Percentiles rank a stretch among this genome's conserved stretches.
phyloP scores from a whole-genome alignment of 1,284 basidiomycete genomes.

The Phylloboletellus chloephorus region DNA sequence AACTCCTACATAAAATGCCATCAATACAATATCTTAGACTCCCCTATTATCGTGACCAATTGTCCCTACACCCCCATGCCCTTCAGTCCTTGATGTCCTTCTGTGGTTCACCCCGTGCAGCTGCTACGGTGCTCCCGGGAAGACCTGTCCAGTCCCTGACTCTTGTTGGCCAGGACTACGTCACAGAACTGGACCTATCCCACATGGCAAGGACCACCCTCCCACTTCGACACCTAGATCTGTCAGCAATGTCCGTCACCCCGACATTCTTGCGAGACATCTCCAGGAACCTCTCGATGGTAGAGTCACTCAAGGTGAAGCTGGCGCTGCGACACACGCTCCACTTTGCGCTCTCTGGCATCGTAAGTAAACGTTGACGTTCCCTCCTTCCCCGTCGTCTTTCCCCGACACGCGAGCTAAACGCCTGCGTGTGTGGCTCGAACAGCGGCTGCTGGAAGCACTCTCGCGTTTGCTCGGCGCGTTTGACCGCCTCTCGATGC shows the following conservation, averaged over 20 bases:
- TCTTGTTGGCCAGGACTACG: constrained; percentile 53
- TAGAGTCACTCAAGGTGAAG: constrained; percentile 49
- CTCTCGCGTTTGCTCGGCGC: constrained; percentile 24
- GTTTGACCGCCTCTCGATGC: constrained; percentile 33
- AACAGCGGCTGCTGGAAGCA: constrained; percentile 12
- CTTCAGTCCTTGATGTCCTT: constrained; percentile 47
- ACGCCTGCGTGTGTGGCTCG: neutral
- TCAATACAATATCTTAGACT: constrained; percentile 47
- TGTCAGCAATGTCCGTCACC: constrained; percentile 54
- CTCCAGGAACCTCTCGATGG: constrained; percentile 43
- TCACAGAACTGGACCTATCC: constrained; percentile 47
- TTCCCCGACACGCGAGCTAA: neutral
- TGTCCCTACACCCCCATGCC: constrained; percentile 36
- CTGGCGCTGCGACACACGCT: constrained; percentile 62
- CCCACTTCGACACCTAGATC: constrained; percentile 50
- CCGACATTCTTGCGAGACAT: constrained; percentile 52
- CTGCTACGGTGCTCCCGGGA: constrained; percentile 53
- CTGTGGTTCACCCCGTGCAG: constrained; percentile 54
- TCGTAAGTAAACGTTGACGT: constrained; percentile 43
- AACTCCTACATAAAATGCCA: constrained; percentile 41
- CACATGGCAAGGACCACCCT: constrained; percentile 43
- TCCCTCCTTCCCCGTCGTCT: neutral
- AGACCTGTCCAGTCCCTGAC: constrained; percentile 50
- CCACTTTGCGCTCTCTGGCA: constrained; percentile 50
- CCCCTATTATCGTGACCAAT: constrained; percentile 40